Evolutionary conservation across 1,139 yeast species (phyloP).

Genomic region (Kodamaea suecica): DNA sequence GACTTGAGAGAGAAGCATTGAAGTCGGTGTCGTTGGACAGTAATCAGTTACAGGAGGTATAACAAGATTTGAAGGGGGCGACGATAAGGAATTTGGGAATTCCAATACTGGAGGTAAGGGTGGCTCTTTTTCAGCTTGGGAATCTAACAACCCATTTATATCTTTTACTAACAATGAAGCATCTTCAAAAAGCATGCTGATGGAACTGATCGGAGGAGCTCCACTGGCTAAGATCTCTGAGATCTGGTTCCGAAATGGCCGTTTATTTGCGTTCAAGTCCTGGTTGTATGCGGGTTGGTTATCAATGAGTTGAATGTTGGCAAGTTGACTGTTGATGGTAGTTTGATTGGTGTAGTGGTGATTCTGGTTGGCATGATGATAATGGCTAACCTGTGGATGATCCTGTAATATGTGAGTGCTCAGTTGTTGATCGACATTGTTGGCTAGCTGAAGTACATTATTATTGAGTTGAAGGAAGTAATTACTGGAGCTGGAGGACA

Average conservation of each 20-base stretch:
- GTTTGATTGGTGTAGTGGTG: background rate
- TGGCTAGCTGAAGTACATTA: too few relatives aligned
- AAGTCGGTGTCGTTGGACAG: slow-evolving; percentile 14
- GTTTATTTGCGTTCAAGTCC: too few relatives aligned
- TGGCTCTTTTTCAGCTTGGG: slow-evolving; percentile 13
- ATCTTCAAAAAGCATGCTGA: slow-evolving; percentile 41
- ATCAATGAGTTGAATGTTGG: too few relatives aligned
- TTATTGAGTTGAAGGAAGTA: too few relatives aligned
- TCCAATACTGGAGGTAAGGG: background rate
- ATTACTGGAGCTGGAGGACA: too few relatives aligned
- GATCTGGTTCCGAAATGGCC: slow-evolving; percentile 23
- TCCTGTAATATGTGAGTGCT: too few relatives aligned
- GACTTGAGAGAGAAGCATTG: slow-evolving; percentile 24
- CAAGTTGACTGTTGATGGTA: too few relatives aligned
- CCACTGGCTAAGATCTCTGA: slow-evolving; percentile 28
- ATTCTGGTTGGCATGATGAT: background rate
- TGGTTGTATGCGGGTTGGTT: too few relatives aligned
- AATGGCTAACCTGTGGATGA: background rate
- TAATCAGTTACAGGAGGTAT: too few relatives aligned
- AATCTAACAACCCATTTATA: slow-evolving; percentile 39
- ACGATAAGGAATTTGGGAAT: too few relatives aligned
- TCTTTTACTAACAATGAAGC: slow-evolving; percentile 52
- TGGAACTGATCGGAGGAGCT: slow-evolving; percentile 6
- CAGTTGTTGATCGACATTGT: too few relatives aligned
- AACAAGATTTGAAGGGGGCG: too few relatives aligned